Percentiles rank a stretch among this genome's conserved stretches.
Evolutionary conservation across 345 rosid species (phyloP).

Genomic region (Citrus sp.): DNA sequence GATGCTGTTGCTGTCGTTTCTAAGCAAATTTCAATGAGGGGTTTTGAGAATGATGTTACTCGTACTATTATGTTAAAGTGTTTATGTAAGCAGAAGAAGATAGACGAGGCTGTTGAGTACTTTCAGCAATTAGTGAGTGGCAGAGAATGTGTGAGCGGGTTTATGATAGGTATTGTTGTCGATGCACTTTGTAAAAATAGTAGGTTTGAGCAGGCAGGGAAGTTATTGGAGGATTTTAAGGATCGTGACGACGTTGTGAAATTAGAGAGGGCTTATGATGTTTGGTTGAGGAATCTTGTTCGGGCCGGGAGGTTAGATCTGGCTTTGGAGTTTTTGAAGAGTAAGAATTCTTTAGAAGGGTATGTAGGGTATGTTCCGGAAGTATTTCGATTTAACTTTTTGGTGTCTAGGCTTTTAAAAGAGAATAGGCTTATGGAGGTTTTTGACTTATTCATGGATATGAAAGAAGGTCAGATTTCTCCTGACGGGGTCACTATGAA

Average conservation of each 20-base stretch:
- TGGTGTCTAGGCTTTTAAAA: conserved; percentile 53
- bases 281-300: conserved; percentile 55
- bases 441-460: conserved; percentile 64
- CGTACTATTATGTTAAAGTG: conserved; percentile 56
- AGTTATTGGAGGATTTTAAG: conserved; percentile 51
- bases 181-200: conserved; percentile 45
- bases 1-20: conserved; percentile 44
- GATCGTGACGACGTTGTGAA: conserved; percentile 31
- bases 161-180: conserved; percentile 38
- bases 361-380: conserved; percentile 61
- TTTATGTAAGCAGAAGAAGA: conserved; percentile 50
- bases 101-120: conserved; percentile 56
- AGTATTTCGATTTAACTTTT: conserved; percentile 48
- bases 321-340: conserved; percentile 56
- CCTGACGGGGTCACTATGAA: conserved; percentile 62
- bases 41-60: conserved; percentile 45
- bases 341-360: conserved; percentile 42
- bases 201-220: conserved; percentile 47
- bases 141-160: conserved; percentile 23
- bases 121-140: conserved; percentile 33
- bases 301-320: conserved; percentile 39
- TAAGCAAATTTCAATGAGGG: conserved; percentile 53
- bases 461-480: conserved; percentile 49
- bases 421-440: conserved; percentile 56
- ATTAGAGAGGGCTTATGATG: conserved; percentile 52